Evolutionary conservation across 768 basidiomycete species (phyloP).

Genomic region (Imleria badia): DNA sequence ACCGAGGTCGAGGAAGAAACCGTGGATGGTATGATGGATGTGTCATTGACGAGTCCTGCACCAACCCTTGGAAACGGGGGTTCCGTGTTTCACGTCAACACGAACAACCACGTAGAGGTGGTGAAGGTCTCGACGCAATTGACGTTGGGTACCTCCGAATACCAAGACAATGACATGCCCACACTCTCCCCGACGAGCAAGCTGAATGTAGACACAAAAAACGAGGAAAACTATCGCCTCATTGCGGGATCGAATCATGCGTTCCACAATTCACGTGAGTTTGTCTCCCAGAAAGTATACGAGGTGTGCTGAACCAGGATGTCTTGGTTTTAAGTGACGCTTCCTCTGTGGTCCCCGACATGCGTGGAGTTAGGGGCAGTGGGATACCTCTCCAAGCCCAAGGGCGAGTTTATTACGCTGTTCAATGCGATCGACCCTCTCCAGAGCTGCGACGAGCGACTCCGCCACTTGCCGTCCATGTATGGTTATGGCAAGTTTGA

Average conservation of each 20-base stretch:
- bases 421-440: slow-evolving; percentile 65
- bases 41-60: slow-evolving; percentile 19
- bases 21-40: slow-evolving; percentile 13
- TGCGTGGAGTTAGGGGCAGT: slow-evolving; percentile 66
- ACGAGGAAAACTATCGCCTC: slow-evolving; percentile 70
- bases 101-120: slow-evolving; percentile 3
- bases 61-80: neutral
- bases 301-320: neutral
- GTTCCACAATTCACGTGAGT: slow-evolving; percentile 67
- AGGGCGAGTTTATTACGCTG: slow-evolving; percentile 68
- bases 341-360: slow-evolving; percentile 72
- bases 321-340: slow-evolving; percentile 42
- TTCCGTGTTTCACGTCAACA: neutral
- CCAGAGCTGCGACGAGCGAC: slow-evolving; percentile 42
- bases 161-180: neutral
- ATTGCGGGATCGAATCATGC: slow-evolving; percentile 53
- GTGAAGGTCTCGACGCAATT: slow-evolving; percentile 23
- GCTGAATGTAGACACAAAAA: slow-evolving; percentile 40
- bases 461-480: slow-evolving; percentile 55
- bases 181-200: slow-evolving; percentile 40
- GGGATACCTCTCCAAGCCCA: slow-evolving; percentile 68
- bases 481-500: slow-evolving; percentile 62
- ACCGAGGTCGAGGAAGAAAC: slow-evolving; percentile 14
- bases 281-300: neutral
- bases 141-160: neutral